Conservation (phyloP, 202 grass and related monocot species). For the Dendrocalamus latiflorus region DNA sequence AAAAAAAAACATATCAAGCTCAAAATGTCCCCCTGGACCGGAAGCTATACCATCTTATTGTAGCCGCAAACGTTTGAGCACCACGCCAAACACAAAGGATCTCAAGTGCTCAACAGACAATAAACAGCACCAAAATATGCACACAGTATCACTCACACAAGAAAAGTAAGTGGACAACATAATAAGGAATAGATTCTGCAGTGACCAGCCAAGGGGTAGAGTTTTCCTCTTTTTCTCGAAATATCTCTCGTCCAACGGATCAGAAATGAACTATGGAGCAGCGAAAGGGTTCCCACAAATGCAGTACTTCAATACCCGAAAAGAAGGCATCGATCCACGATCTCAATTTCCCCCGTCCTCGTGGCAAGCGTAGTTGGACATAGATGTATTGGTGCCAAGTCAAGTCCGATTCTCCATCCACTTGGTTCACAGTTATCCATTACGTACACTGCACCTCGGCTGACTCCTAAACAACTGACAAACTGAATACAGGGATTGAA, state of each 20-base stretch:
- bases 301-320: neutral
- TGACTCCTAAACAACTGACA: neutral
- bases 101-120: neutral
- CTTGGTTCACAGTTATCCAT: neutral
- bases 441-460: neutral
- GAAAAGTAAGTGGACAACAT: conserved; percentile 3
- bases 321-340: neutral
- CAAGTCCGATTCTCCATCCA: conserved; percentile 11
- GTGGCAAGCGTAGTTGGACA: neutral
- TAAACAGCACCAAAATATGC: neutral
- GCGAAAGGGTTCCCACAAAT: neutral
- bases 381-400: too few species aligned
- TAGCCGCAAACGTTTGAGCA: neutral
- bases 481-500: neutral
- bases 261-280: neutral
- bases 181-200: conserved; percentile 42
- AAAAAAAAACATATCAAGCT: neutral
- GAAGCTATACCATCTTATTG: neutral
- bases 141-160: neutral
- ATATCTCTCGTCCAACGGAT: neutral
- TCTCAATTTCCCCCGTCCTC: neutral
- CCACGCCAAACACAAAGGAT: neutral
- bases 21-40: neutral
- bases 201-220: neutral
- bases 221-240: neutral